Evolutionary conservation across 139 green algal genomes (phyloP), one percentile per base, ranked within the genome.

Genomic region (Picocystis salinarum): DNA sequence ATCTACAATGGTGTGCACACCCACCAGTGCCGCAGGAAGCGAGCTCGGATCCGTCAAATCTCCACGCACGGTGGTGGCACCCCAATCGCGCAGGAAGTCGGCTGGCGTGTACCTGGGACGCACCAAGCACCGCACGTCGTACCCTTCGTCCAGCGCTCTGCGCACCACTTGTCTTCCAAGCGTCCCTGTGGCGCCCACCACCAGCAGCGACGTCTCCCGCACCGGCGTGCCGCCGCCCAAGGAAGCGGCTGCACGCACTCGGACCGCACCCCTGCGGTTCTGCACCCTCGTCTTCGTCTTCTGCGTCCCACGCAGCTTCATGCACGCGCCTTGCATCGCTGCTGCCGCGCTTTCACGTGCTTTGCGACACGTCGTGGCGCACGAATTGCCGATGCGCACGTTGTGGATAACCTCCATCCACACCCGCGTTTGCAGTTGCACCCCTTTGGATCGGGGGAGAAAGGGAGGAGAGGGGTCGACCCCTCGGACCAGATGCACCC

Each of bases 61-160:
- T 12, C 68, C 88, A 76, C 91, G 66, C 45, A 95, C 84, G 4
- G 77, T 86, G 20, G 73, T 89, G 6, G 88, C 88, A 22, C 88
- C 88, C 88, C 88, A 99, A 53, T 99, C 88, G 7, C 88, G 66
- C 33, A 99, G 64, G 56, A 99, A 99, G 58, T 99, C 88, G 24
- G 88, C 88, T 9, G 88, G 85, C 33, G 73, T 87, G 39, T 74
- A 61, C 13, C 85, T 64, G 4, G 88, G 81, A 25, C 86, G 58
- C 18, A 99, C 88, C 7, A 93, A 75, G 67, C 83, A 95, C 23
- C 88, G 75, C 6, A 96, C 83, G 26, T 96, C 85, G 58, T 97
- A 99, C 28, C 88, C 88, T 59, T 95, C 88, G 42, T 99, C 88
- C 34, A 99, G 64, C 0, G 84, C 83, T 18, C 71, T 65, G 20